These are phyloP conservation scores for Phytopythium boreale DNA, from an alignment of 352 stramenopile species.

Conservation along the genomic window DNA sequence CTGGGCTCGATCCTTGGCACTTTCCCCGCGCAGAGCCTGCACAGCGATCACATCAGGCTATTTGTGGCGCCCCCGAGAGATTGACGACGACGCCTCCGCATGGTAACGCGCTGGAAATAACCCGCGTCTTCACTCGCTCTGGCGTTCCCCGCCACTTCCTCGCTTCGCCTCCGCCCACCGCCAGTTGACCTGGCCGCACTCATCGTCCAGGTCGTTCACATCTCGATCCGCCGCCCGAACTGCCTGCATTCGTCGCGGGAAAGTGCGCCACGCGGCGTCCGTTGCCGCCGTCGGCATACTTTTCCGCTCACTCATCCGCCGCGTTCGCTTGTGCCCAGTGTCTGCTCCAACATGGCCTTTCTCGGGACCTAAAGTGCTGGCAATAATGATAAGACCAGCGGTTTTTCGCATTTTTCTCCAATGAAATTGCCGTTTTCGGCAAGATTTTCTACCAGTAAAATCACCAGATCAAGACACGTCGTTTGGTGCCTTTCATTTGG, in stretches of 20 bases:
- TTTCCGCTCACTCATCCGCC: not conserved
- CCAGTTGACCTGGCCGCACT: not conserved
- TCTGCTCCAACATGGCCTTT: conserved; percentile 1
- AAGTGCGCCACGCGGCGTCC: not conserved
- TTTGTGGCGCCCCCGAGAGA: not conserved
- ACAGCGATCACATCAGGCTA: not conserved
- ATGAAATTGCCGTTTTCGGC: too few species aligned
- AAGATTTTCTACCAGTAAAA: too few species aligned
- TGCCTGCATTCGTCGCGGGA: not conserved
- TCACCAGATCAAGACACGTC: too few species aligned
- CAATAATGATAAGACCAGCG: too few species aligned
- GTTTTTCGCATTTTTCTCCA: too few species aligned
- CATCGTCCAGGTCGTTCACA: not conserved
- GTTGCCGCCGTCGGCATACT: not conserved
- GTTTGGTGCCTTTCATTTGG: too few species aligned
- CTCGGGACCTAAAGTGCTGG: not conserved
- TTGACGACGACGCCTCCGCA: not conserved
- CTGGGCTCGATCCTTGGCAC: not conserved
- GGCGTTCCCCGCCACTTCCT: too few species aligned
- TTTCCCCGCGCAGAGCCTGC: too few species aligned
- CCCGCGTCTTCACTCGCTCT: not conserved
- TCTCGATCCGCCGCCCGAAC: not conserved
- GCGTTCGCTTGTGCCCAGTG: not conserved
- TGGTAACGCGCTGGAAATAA: not conserved
- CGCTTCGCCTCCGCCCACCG: not conserved